These are phyloP conservation scores for Oxyria digyna DNA, from an alignment of 148 eudicot species.

Conservation along the genomic window DNA sequence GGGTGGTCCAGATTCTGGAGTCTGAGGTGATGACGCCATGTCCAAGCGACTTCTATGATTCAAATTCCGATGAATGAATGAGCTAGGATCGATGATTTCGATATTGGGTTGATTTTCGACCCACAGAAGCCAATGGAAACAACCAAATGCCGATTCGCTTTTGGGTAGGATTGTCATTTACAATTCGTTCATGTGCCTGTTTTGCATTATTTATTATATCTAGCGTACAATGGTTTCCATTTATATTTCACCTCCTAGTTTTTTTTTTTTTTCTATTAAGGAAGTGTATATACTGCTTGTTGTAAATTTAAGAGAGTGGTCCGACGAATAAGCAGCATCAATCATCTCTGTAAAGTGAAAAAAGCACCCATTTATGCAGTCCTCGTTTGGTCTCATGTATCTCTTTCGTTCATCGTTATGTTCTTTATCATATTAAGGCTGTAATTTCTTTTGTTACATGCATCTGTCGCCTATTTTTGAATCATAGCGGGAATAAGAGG, in stretches of 20 bases:
- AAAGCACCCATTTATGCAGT: neutral
- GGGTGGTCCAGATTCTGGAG: conserved; percentile 85
- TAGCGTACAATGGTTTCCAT: conserved; percentile 10
- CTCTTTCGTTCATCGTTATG: neutral
- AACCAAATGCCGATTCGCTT: neutral
- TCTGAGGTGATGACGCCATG: conserved; percentile 98
- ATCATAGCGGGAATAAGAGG: too few relatives aligned
- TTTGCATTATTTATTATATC: neutral
- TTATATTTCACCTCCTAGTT: conserved; percentile 15
- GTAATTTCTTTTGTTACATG: too few relatives aligned
- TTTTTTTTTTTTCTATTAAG: conserved; percentile 11
- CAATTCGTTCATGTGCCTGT: conserved; percentile 3
- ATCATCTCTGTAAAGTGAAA: conserved; percentile 24
- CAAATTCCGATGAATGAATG: conserved; percentile 45
- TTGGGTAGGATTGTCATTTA: neutral
- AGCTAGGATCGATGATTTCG: conserved; percentile 10
- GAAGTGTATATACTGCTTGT: conserved; percentile 34
- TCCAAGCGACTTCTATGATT: conserved; percentile 93
- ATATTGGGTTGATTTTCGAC: neutral
- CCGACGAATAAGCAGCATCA: conserved; percentile 20
- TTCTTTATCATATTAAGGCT: too few relatives aligned
- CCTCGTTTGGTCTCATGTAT: neutral
- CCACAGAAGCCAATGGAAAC: neutral
- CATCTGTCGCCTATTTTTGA: too few relatives aligned
- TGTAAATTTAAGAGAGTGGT: conserved; percentile 27